phyloP scores from a whole-genome alignment of 306 rosid genomes.

The Prinsepia uniflora region DNA sequence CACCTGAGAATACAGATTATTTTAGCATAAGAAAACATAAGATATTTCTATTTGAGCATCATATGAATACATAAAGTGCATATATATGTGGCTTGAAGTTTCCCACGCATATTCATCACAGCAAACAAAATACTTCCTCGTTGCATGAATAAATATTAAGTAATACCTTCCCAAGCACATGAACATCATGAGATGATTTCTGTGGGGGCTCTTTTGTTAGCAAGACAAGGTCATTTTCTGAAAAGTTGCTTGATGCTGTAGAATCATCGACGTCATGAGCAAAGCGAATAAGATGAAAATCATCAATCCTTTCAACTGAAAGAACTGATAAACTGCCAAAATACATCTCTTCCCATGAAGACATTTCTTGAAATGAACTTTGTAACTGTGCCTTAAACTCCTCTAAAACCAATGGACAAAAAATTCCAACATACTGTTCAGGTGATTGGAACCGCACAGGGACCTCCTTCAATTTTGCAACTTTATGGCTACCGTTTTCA shows the following conservation, averaged over 20 bases:
- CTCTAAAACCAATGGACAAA: constrained; percentile 87
- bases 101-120: neutral
- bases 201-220: constrained; percentile 75
- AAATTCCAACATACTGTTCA: constrained; percentile 73
- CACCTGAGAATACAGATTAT: constrained; percentile 61
- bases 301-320: constrained; percentile 87
- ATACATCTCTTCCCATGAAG: constrained; percentile 78
- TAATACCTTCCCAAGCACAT: constrained; percentile 90
- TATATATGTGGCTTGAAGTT: neutral
- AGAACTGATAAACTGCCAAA: constrained; percentile 80
- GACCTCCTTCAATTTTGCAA: constrained; percentile 66
- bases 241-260: constrained; percentile 54
- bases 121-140: neutral
- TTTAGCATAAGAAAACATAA: constrained; percentile 27
- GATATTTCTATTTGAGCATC: neutral
- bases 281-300: constrained; percentile 86
- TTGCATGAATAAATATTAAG: constrained; percentile 3
- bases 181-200: constrained; percentile 73
- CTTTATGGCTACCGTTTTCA: constrained; percentile 48
- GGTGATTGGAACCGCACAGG: constrained; percentile 82
- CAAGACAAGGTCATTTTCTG: constrained; percentile 87
- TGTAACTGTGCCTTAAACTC: constrained; percentile 89
- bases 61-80: neutral
- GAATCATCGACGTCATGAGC: constrained; percentile 64
- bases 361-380: constrained; percentile 65